Evolutionary conservation across 192 early-diverging fungal species (phyloP), one percentile per base, ranked within the genome.

Genomic region (Phlyctochytrium planicorne): DNA sequence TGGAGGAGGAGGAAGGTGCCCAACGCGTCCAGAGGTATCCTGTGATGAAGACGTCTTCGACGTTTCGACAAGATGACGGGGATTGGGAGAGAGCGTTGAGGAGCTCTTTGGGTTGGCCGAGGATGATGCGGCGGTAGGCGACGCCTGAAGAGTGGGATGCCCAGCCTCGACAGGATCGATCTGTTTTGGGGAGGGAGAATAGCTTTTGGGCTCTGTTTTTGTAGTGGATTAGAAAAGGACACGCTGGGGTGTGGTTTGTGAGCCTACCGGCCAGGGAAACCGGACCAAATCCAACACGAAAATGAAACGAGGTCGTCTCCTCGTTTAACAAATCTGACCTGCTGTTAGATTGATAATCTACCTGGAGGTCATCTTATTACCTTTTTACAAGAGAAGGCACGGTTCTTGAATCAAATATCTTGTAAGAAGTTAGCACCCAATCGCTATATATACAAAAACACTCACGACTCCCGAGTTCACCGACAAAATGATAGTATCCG

Each of bases 1-100:
- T 6, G 6, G 40, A 14, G 6, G 40, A 14, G 40, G 6, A 20
- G 6, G 40, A 47, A 6, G 40, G 40, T 47, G 40, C 40, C 10
- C 20, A 47, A 6, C 40, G 40, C 40, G 40, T 47, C 40, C 40
- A 47, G 40, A 47, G 40, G 40, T 47, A 47, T 47, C 40, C 40
- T 20, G 40, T 20, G 10, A 47, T 47, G 40, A 47, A 47, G 10
- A 20, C 40, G 20, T 47, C 40, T 20, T 47, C 40, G 6, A 20
- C 40, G 6, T 47, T 6, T 6, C 40, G 40, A 20, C 40, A 47
- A 6, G 40, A 6, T 47, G 40, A 6, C 10, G 40, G 40, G 40
- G 40, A 14, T 6, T 47, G 6, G 20, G 40, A 47, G 40, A 47
- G 40, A 20, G 20, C 6, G 6, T 20, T 20, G 20, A 47, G 40